A percentile compares a stretch with the other conserved stretches of the same genome.
Evolutionary conservation across 108 stramenopile genomes (phyloP).

Genomic region (Nitzschia inconspicua): DNA sequence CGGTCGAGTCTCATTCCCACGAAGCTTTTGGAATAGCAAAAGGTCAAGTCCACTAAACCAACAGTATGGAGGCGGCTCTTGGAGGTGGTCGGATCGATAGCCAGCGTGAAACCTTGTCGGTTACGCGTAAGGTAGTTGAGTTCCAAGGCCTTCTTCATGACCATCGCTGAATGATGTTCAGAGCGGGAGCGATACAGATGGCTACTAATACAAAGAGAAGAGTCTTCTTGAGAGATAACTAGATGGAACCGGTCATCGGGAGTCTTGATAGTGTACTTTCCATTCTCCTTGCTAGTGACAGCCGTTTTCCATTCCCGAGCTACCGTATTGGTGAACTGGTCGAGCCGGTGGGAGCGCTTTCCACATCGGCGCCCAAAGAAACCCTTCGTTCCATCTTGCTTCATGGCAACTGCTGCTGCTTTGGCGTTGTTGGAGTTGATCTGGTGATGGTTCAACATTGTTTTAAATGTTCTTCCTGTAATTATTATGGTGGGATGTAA

Average conservation of each 20-base stretch:
- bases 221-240: neutral
- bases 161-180: neutral
- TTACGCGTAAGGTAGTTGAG: slow-evolving; percentile 10
- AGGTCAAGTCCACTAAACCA: neutral
- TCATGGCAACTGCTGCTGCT: too few relatives aligned
- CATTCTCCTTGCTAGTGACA: neutral
- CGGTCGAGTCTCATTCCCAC: neutral
- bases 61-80: neutral
- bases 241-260: neutral
- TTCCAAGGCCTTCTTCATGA: slow-evolving; percentile 18
- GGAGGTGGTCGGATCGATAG: slow-evolving; percentile 4
- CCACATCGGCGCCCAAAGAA: too few relatives aligned
- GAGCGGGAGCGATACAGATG: neutral
- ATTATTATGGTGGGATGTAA: neutral
- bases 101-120: slow-evolving; percentile 1
- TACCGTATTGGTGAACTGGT: too few relatives aligned
- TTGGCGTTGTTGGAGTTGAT: too few relatives aligned
- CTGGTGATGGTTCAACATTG: too few relatives aligned
- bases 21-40: neutral
- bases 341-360: too few relatives aligned
- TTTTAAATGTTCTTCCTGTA: too few relatives aligned
- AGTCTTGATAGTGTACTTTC: neutral
- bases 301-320: neutral
- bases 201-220: neutral
- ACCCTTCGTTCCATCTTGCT: too few relatives aligned